Evolutionary conservation across 495 filamentous ascomycete species (phyloP), one percentile per base, ranked within the genome.

Genomic region (Apodospora peruviana): DNA sequence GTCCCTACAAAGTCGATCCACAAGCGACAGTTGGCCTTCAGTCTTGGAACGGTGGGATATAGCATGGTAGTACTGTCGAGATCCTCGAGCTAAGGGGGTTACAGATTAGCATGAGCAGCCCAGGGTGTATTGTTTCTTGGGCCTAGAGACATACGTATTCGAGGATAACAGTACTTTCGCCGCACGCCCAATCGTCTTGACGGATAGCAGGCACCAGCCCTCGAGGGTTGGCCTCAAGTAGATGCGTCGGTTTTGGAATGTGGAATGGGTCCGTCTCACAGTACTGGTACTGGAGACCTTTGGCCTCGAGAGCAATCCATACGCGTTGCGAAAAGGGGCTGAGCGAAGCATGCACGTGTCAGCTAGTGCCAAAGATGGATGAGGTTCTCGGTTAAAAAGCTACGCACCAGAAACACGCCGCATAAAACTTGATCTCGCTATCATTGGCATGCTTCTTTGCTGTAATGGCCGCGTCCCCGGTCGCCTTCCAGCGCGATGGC

Each of bases 231-330:
- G 95, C 81, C 35, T 89, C 88, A 25, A 95, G 74, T 29, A 95
- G 66, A 14, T 78, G 79, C 44, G 82, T 76, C 14, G 89, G 87
- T 50, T 84, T 79, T 18, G 88, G 89, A 11, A 56, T 64, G 52
- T 85, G 76, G 57, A 91, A 94, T 3, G 90, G 90, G 59, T 96
- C 87, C 22, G 90, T 84, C 64, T 96, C 91, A 52, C 91, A 84
- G 62, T 97, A 97, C 60, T 96, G 88, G 57, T 97, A 97, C 18
- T 73, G 72, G 36, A 95, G 74, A 4, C 80, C 76, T 62, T 95
- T 96, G 43, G 82, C 68, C 65, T 97, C 90, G n/a, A 97, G 74
- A 5, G 91, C 84, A 53, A 97, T 95, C 91, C 91, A 97, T 17
- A 95, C 89, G 11, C 91, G 84, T 67, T 96, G 91, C 2, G 93